phyloP scores from a whole-genome alignment of 208 protist genomes.

The Leptomonas seymouri region DNA sequence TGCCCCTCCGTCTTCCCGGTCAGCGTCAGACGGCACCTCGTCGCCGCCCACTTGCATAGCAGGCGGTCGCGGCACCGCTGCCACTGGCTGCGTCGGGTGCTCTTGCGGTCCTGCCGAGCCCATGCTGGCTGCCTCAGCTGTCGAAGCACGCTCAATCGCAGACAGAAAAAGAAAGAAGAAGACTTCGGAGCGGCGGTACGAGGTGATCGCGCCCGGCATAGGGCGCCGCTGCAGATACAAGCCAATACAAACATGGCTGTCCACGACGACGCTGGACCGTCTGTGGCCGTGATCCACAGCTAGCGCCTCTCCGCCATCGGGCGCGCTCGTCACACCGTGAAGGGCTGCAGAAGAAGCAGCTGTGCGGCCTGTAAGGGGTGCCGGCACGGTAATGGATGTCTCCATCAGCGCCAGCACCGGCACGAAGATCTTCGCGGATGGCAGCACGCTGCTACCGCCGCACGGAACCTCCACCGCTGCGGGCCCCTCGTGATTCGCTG shows the following conservation, averaged over 20 bases:
- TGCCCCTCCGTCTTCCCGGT: background rate
- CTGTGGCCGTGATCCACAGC: background rate
- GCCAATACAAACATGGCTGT: conserved; percentile 20
- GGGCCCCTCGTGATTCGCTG: background rate
- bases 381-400: conserved; percentile 3
- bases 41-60: background rate
- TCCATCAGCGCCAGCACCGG: conserved; percentile 16
- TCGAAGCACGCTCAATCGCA: background rate
- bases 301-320: background rate
- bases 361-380: background rate
- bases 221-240: conserved; percentile 15
- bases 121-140: background rate
- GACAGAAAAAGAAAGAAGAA: conserved; percentile 20
- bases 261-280: background rate
- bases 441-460: background rate
- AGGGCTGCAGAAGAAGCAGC: background rate
- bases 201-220: background rate
- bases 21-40: background rate
- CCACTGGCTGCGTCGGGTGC: background rate
- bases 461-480: background rate
- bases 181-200: conserved; percentile 11
- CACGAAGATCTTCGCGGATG: background rate
- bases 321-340: background rate
- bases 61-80: conserved; percentile 1
- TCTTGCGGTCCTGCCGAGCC: background rate